Conservation (phyloP, 2,329 filamentous ascomycete genomes). For the Penicillium sp. region DNA sequence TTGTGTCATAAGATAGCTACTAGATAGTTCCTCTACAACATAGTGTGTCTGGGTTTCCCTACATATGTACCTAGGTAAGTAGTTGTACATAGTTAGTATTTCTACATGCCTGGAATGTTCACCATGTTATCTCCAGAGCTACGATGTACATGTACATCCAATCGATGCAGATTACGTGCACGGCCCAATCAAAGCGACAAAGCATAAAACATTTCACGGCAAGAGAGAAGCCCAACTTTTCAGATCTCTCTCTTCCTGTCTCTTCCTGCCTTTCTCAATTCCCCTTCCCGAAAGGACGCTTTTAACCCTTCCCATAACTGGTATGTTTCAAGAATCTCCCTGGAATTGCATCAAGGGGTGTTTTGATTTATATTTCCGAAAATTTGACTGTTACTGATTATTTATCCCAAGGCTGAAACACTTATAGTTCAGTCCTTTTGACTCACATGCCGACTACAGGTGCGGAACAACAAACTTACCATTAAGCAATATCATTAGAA, state of each 20-base stretch:
- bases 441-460: conserved; percentile 18
- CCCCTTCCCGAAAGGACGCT: neutral
- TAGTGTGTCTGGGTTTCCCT: neutral
- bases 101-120: neutral
- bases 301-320: conserved; percentile 11
- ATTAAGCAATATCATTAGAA: neutral
- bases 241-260: neutral
- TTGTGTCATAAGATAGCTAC: neutral
- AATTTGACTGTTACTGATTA: conserved; percentile 1
- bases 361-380: conserved; percentile 19
- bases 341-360: conserved; percentile 33
- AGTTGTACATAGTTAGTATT: neutral
- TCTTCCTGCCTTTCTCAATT: neutral
- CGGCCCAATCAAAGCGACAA: conserved; percentile 14
- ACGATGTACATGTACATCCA: neutral
- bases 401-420: conserved; percentile 11
- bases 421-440: conserved; percentile 16
- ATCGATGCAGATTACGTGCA: conserved; percentile 8
- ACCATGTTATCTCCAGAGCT: neutral
- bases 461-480: neutral
- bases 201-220: neutral
- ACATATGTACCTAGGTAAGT: neutral
- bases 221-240: conserved; percentile 1
- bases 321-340: conserved; percentile 25
- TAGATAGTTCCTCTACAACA: too few species aligned